Evolutionary conservation across 2,329 filamentous ascomycete genomes (phyloP).

Genomic region (Ophiostoma himal-ulmi): DNA sequence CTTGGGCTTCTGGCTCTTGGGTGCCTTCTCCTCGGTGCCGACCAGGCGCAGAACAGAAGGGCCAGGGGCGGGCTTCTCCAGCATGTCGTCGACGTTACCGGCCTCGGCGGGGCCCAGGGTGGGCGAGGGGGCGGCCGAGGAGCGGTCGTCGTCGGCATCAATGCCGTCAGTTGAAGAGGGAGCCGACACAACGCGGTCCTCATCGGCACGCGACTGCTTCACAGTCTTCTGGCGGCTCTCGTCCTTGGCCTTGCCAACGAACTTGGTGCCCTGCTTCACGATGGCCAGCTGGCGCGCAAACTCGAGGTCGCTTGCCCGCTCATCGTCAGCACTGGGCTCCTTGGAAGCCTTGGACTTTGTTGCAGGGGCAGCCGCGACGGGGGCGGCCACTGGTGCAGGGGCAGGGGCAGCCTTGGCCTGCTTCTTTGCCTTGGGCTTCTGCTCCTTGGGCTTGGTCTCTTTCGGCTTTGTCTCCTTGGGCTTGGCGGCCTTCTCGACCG

Average conservation of each 20-base stretch:
- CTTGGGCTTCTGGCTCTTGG: slow-evolving; percentile 55
- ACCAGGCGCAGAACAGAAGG: slow-evolving; percentile 76
- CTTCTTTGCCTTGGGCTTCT: slow-evolving; percentile 36
- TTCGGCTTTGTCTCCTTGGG: slow-evolving; percentile 22
- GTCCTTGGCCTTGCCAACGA: slow-evolving; percentile 46
- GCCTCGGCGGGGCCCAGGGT: slow-evolving; percentile 51
- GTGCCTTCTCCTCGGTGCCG: slow-evolving; percentile 43
- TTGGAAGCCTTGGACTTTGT: slow-evolving; percentile 28
- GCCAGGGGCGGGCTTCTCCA: slow-evolving; percentile 63
- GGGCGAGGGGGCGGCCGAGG: slow-evolving; percentile 62
- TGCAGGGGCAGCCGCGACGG: slow-evolving; percentile 14
- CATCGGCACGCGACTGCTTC: slow-evolving; percentile 60
- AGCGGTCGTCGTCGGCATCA: slow-evolving; percentile 77
- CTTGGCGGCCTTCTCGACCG: slow-evolving; percentile 28
- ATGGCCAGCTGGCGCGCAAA: slow-evolving; percentile 70
- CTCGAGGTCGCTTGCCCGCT: slow-evolving; percentile 49
- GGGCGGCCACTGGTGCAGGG: slow-evolving; percentile 24
- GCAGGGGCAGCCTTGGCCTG: slow-evolving; percentile 35
- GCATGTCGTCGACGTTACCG: slow-evolving; percentile 82
- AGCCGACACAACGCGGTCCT: slow-evolving; percentile 50
- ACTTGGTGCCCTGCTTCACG: slow-evolving; percentile 63
- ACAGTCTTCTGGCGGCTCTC: slow-evolving; percentile 64
- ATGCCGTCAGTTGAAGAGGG: slow-evolving; percentile 65
- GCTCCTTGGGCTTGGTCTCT: slow-evolving; percentile 37
- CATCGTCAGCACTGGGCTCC: slow-evolving; percentile 46